Evolutionary conservation across 805 yeast species (phyloP), one percentile per base, ranked within the genome.

Genomic region (Danielozyma ontarioensis): DNA sequence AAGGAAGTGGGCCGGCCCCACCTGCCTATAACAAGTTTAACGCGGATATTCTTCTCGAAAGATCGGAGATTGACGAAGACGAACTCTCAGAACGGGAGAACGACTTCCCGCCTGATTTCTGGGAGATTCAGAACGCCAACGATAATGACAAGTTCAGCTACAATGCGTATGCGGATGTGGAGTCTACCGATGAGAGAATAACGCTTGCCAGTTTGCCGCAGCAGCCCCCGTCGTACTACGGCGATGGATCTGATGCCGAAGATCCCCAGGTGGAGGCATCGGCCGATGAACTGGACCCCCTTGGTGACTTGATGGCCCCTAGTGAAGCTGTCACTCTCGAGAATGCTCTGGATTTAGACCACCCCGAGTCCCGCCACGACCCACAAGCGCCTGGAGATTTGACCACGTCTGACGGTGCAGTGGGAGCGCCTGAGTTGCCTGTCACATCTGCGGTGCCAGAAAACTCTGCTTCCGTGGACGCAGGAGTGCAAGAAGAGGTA

Each of bases 1-100:
- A 81, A 44, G 98, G 97, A 1, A 74, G 72, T 31, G 82, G 88
- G 37, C 82, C 94, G 3, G 95, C 97, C 4, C 96, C 97, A 3
- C 98, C 98, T 1, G 81, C 93, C 7, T 90, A 90, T 59, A 84
- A 85, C 31, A 76, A 80, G 36, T 88, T 80, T 48, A 78, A 76
- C 28, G 79, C 79, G 29, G 96, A 89, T 53, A 77, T 88, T 3
- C 57, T 90, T 34, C 60, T 90, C 18, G 96, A 83, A 48, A 59
- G 80, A 30, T 70, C 76, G 16, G 80, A 73, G 46, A 54, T 70
- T 17, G 80, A 68, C 44, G 74, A 71, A 10, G 74, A 70, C 26
- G 81, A 76, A 35, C 36, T 62, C 8, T 48, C 56, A 29, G 70
- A 62, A 14, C 41, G 71, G 29, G 69, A 57, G n/a, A 45, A 51